Evolutionary conservation across 306 rosid genomes (phyloP).

Genomic region (Quercus wislizeni): DNA sequence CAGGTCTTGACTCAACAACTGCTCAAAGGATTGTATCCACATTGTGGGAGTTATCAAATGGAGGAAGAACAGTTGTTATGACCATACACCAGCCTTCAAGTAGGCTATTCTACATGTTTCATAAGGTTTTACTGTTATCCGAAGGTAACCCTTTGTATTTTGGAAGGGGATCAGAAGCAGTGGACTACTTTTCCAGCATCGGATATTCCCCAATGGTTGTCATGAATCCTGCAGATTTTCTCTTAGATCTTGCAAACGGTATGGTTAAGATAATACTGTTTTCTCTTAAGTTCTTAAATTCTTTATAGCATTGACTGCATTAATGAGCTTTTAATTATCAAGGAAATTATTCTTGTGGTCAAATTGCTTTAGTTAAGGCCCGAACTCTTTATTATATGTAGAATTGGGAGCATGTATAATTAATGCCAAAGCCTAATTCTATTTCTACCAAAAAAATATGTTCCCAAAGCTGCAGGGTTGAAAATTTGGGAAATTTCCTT

Average conservation of each 20-base stretch:
- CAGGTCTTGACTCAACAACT: slow-evolving; percentile 75
- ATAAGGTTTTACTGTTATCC: slow-evolving; percentile 59
- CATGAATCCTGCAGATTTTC: slow-evolving; percentile 81
- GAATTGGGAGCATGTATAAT: neutral
- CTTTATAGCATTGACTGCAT: too few relatives aligned
- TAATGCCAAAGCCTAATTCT: neutral
- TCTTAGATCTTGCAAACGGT: slow-evolving; percentile 83
- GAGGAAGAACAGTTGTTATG: slow-evolving; percentile 68
- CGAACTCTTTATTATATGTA: neutral
- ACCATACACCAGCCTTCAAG: slow-evolving; percentile 87
- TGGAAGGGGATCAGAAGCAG: slow-evolving; percentile 61
- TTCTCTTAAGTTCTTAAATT: too few relatives aligned
- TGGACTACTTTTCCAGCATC: slow-evolving; percentile 51
- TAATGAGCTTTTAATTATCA: too few relatives aligned
- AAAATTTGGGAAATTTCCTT: neutral
- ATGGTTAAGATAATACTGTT: neutral
- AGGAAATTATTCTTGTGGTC: too few relatives aligned
- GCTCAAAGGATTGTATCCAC: slow-evolving; percentile 68
- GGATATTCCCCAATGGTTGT: slow-evolving; percentile 55
- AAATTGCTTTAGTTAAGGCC: too few relatives aligned
- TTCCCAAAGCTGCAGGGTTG: neutral
- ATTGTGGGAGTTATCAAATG: slow-evolving; percentile 53
- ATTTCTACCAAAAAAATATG: neutral
- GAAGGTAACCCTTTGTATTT: slow-evolving; percentile 65
- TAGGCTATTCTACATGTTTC: slow-evolving; percentile 61